These are phyloP conservation scores for Thelonectria blattea DNA, from an alignment of 2,329 filamentous ascomycete genomes.

Conservation along the genomic window DNA sequence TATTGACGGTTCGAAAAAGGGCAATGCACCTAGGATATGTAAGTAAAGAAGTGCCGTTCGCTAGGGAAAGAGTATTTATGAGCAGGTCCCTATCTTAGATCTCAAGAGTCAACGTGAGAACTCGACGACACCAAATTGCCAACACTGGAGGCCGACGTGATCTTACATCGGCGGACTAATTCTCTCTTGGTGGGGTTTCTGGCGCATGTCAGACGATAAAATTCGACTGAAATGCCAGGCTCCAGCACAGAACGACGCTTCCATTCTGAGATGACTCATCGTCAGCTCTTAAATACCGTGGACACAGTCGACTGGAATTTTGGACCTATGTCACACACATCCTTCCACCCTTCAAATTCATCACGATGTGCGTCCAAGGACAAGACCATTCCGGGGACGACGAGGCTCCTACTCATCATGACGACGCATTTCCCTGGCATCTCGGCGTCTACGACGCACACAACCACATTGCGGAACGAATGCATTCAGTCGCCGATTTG, in stretches of 20 bases:
- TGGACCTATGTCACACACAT: background rate
- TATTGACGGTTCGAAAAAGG: no score
- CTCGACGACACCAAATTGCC: no score
- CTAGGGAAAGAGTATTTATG: no score
- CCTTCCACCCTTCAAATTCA: background rate
- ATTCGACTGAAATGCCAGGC: background rate
- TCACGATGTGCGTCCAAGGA: slow-evolving; percentile 24
- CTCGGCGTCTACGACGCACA: slow-evolving; percentile 43
- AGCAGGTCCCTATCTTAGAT: no score
- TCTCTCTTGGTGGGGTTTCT: no score
- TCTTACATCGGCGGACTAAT: no score
- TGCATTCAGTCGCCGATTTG: slow-evolving; percentile 3
- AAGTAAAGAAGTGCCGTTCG: no score
- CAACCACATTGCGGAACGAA: slow-evolving; percentile 32
- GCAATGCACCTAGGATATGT: no score
- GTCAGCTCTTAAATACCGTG: background rate
- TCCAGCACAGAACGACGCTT: background rate
- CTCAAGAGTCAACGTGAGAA: no score
- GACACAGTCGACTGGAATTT: background rate
- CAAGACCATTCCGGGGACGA: slow-evolving; percentile 1
- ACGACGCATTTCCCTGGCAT: slow-evolving; percentile 32
- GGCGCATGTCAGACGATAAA: background rate
- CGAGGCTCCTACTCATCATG: slow-evolving; percentile 1
- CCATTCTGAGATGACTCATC: background rate
- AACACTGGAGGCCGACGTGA: no score